Percentiles rank a stretch among this genome's conserved stretches.
Evolutionary conservation across 805 yeast genomes (phyloP).

Genomic region (Starmerella kuoi): DNA sequence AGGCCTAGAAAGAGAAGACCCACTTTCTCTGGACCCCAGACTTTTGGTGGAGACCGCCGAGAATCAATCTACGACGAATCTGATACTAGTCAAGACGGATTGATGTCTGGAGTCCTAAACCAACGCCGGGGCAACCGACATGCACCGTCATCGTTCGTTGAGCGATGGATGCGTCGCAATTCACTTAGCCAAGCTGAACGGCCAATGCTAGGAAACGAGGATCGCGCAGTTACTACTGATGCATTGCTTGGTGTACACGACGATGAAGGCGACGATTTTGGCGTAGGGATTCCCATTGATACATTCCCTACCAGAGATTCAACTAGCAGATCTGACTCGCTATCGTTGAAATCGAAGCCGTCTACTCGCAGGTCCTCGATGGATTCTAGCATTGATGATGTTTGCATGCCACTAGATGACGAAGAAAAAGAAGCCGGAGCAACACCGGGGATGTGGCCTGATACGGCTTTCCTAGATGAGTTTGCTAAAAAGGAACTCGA

Average conservation of each 20-base stretch:
- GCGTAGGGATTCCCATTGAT: slow-evolving; percentile 21
- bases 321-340: slow-evolving; percentile 12
- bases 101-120: slow-evolving; percentile 1
- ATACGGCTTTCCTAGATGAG: slow-evolving; percentile 58
- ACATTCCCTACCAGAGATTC: slow-evolving; percentile 2
- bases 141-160: slow-evolving; percentile 17
- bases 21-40: slow-evolving; percentile 11
- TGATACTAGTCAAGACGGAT: slow-evolving; percentile 7
- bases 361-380: slow-evolving; percentile 44
- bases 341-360: slow-evolving; percentile 41
- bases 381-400: slow-evolving; percentile 77
- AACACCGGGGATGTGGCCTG: slow-evolving; percentile 57
- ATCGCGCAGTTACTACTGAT: neutral
- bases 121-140: slow-evolving; percentile 13
- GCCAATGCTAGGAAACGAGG: slow-evolving; percentile 4
- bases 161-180: slow-evolving; percentile 23
- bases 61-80: neutral
- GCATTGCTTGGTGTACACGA: neutral
- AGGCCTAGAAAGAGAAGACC: slow-evolving; percentile 18
- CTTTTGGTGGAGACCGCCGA: neutral
- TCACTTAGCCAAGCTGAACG: slow-evolving; percentile 9
- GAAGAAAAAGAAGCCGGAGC: slow-evolving; percentile 23
- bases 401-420: slow-evolving; percentile 69
- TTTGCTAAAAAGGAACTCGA: slow-evolving; percentile 58
- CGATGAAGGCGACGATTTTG: slow-evolving; percentile 18